Conservation (phyloP, 331 rosid species). For the Ulmus americana region DNA sequence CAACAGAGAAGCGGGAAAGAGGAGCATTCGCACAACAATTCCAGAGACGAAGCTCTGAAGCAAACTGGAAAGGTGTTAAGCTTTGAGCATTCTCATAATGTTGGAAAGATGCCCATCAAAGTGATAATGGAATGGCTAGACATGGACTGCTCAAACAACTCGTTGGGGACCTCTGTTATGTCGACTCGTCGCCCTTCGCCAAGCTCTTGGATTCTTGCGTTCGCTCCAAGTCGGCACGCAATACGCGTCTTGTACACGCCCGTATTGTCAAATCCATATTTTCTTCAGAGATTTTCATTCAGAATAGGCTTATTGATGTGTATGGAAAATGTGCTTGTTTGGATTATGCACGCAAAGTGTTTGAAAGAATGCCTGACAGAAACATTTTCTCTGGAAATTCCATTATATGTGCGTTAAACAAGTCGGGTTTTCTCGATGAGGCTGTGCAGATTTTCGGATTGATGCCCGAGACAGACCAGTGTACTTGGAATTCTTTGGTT, state of each 20-base stretch:
- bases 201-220: constrained; percentile 27
- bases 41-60: too few species aligned
- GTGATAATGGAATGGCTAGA: constrained; percentile 24
- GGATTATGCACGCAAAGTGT: constrained; percentile 22
- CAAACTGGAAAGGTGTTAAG: neutral
- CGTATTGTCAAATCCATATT: constrained; percentile 23
- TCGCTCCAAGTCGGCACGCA: constrained; percentile 6
- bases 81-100: neutral
- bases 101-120: neutral
- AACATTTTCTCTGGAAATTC: constrained; percentile 27
- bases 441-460: constrained; percentile 15
- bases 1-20: too few species aligned
- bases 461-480: constrained; percentile 22
- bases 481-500: constrained; percentile 28
- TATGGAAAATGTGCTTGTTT: constrained; percentile 24
- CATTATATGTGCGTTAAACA: constrained; percentile 10
- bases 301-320: constrained; percentile 26
- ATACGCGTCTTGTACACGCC: constrained; percentile 25
- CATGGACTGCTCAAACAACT: constrained; percentile 18
- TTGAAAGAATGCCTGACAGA: constrained; percentile 24
- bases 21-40: too few species aligned
- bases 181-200: constrained; percentile 26
- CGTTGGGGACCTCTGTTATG: constrained; percentile 19
- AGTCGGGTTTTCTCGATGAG: constrained; percentile 20
- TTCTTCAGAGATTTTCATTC: constrained; percentile 22